A percentile compares a stretch with the other conserved stretches of the same genome.
These are phyloP conservation scores for Scedosporium dehoogii DNA, from an alignment of 2,329 filamentous ascomycete species.

Conservation along the genomic window DNA sequence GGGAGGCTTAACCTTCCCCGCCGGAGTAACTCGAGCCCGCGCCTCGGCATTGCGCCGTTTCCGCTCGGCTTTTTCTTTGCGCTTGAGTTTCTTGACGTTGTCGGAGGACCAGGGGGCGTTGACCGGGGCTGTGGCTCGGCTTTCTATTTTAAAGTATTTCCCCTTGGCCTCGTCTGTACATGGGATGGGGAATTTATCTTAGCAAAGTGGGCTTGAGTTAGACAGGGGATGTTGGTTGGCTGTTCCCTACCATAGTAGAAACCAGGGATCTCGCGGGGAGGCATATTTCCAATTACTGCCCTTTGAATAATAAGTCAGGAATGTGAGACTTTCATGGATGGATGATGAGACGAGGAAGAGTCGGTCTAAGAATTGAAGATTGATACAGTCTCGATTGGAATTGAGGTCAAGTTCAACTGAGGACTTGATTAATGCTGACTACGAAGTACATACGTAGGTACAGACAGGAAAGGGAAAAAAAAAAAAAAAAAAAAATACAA, in stretches of 20 bases:
- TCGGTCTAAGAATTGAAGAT: no score
- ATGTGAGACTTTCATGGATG: no score
- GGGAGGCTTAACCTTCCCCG: constrained; percentile 14
- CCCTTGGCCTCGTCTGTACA: constrained; percentile 42
- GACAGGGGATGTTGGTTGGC: not conserved
- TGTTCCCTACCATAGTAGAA: constrained; percentile 39
- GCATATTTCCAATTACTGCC: not conserved
- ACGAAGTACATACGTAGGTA: no score
- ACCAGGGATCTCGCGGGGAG: constrained; percentile 32
- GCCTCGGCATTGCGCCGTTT: constrained; percentile 25
- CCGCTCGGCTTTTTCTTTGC: constrained; percentile 26
- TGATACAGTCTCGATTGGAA: no score
- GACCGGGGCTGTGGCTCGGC: constrained; percentile 39
- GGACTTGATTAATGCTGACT: no score
- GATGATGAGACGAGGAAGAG: no score
- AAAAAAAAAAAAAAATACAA: no score
- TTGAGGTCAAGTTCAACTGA: no score
- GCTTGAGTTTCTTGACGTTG: constrained; percentile 45
- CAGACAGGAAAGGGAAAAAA: no score
- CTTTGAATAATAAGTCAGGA: no score
- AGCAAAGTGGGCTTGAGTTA: not conserved
- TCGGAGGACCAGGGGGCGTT: constrained; percentile 45
- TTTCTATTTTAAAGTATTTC: constrained; percentile 61
- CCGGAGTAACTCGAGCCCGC: constrained; percentile 26
- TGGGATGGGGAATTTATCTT: not conserved